A percentile compares a stretch with the other conserved stretches of the same genome.
These are phyloP conservation scores for Secale cereale DNA, from an alignment of 176 grass and related monocot genomes.

Conservation along the genomic window DNA sequence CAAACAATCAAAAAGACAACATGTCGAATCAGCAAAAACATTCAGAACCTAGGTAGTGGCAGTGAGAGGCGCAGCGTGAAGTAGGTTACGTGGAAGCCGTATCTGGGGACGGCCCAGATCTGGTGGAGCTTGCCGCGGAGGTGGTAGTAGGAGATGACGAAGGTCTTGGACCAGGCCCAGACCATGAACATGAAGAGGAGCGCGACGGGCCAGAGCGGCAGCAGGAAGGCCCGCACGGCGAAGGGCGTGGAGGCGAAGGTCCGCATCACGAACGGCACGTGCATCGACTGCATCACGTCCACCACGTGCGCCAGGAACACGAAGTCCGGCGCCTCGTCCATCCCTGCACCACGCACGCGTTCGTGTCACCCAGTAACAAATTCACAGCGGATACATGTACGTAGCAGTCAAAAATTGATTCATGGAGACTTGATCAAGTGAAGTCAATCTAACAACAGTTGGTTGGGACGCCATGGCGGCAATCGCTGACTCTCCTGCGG, in stretches of 20 bases:
- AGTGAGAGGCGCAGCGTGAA: no score
- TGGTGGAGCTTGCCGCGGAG: conserved; percentile 55
- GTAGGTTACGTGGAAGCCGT: conserved; percentile 76
- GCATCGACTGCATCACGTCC: conserved; percentile 72
- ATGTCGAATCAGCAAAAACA: no score
- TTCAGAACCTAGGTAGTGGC: neutral
- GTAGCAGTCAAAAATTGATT: no score
- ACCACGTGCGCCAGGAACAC: conserved; percentile 88
- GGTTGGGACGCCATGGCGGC: neutral
- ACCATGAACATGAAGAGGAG: conserved; percentile 59
- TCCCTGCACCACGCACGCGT: conserved; percentile 3
- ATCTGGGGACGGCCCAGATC: conserved; percentile 60
- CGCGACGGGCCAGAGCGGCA: conserved; percentile 51
- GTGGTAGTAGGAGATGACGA: conserved; percentile 62
- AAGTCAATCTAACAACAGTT: no score
- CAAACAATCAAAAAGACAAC: no score
- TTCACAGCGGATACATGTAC: no score
- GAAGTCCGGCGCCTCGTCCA: conserved; percentile 68
- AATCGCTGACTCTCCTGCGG: neutral
- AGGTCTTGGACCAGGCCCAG: conserved; percentile 84
- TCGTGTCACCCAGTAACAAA: no score
- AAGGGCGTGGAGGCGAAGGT: conserved; percentile 48
- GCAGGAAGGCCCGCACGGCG: conserved; percentile 34
- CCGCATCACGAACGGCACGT: conserved; percentile 63
- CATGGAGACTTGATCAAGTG: no score